Evolutionary conservation across 805 yeast genomes (phyloP), one percentile per base, ranked within the genome.

Genomic region (Teunomyces atbi): DNA sequence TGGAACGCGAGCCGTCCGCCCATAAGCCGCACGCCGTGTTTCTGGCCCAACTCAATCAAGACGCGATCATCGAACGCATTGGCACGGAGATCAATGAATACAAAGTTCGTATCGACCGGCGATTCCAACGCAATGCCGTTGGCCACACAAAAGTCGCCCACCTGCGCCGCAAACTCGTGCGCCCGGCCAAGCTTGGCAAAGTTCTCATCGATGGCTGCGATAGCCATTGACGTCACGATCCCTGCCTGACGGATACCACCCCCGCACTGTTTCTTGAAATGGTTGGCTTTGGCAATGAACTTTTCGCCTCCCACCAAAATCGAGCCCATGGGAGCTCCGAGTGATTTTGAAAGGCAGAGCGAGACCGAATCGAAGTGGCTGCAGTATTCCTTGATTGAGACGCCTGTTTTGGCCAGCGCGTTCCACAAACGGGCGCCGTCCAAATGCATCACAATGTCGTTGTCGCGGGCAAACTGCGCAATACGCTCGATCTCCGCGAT

Each of bases 241-340:
- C 97, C 97, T 32, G 86, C 75, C 69, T 91, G 97, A 62, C 97
- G 78, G 42, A 91, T 81, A 53, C 97, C 97, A 56, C 97, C 97
- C 61, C 97, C 97, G 53, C 81, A 80, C 69, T 91, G 97, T 60
- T 91, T 91, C 56, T 87, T 85, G 71, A 90, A 86, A 68, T 90
- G 96, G 62, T 82, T 84, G 35, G 94, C 89, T 59, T 81, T 83
- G 56, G 73, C 68, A 51, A 89, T 83, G 55, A 82, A 76, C 42
- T 70, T 68, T 33, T 62, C 58, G 39, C 72, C 68, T 33, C 96
- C 94, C 33, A 89, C 96, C 37, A 91, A 73, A 4, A 90, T 81
- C 12, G 96, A 85, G 6, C 97, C 97, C 58, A 91, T 83, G 48
- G 97, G 97, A 1, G 97, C 97, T 49, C 96, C 96, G 58, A 90